phyloP scores from a whole-genome alignment of 2,329 filamentous ascomycete species.

The Nothopassalora personata region DNA sequence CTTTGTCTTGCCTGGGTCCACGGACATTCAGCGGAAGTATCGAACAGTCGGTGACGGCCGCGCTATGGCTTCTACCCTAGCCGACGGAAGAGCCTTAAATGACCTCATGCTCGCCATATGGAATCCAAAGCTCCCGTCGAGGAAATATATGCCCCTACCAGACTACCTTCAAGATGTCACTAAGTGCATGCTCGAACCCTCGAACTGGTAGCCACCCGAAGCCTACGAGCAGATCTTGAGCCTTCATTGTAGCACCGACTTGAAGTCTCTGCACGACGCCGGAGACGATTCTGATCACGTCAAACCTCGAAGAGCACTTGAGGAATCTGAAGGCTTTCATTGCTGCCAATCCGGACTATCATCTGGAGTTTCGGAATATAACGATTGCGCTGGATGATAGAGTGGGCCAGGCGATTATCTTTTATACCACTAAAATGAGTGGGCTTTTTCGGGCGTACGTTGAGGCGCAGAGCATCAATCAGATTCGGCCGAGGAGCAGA shows the following conservation, averaged over 20 bases:
- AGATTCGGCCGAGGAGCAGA: not conserved
- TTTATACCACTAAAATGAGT: not conserved
- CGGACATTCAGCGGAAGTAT: no score
- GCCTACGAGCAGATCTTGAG: not conserved
- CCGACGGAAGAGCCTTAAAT: not conserved
- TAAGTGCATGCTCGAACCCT: not conserved
- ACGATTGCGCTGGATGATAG: not conserved
- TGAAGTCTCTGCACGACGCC: not conserved
- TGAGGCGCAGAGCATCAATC: not conserved
- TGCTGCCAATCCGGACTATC: not conserved
- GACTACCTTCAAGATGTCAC: conserved; percentile 4
- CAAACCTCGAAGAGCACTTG: not conserved
- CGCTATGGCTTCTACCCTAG: not conserved
- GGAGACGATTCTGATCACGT: not conserved
- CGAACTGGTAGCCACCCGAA: not conserved
- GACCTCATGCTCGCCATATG: not conserved
- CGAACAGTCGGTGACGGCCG: no score
- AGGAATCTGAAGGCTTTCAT: not conserved
- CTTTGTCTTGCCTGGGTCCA: no score
- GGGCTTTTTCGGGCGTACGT: not conserved
- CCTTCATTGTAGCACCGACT: not conserved
- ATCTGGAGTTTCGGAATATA: not conserved
- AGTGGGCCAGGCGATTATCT: not conserved
- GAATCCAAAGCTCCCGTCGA: not conserved
- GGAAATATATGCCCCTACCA: not conserved